Evolutionary conservation across 2,329 filamentous ascomycete species (phyloP).

Genomic region (Colletotrichum agaves): DNA sequence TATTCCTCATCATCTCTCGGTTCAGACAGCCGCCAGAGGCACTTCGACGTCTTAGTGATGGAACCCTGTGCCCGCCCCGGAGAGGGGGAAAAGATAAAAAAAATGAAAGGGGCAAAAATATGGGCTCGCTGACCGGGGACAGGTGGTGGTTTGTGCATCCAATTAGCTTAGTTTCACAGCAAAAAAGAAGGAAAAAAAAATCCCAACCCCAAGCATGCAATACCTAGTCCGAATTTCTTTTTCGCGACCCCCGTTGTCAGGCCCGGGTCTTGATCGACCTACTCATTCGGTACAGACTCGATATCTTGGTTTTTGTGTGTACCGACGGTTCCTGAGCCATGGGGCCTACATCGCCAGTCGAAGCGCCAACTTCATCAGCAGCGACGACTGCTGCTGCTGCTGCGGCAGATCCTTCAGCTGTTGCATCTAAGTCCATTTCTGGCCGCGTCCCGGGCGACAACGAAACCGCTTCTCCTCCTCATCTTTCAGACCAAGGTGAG

Average conservation of each 20-base stretch:
- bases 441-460: conserved; percentile 7
- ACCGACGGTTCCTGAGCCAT: conserved; percentile 3
- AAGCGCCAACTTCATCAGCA: not conserved
- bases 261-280: not conserved
- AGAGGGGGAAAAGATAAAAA: conserved; percentile 1
- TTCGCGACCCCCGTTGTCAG: not conserved
- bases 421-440: conserved; percentile 16
- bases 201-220: conserved; percentile 5
- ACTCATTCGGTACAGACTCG: not conserved
- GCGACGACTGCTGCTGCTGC: not conserved
- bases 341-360: conserved; percentile 12
- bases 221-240: conserved; percentile 26
- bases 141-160: conserved; percentile 1
- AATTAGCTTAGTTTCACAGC: conserved; percentile 3
- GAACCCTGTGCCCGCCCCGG: conserved; percentile 16
- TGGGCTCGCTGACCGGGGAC: not conserved
- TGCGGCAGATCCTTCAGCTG: conserved; percentile 13
- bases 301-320: not conserved
- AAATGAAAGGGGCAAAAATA: too few relatives aligned
- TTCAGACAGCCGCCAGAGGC: not conserved
- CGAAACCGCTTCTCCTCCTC: conserved; percentile 20
- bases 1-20: too few relatives aligned
- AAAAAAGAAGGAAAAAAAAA: not conserved
- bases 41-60: conserved; percentile 9
- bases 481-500: conserved; percentile 23